Conservation (phyloP, 2,329 filamentous ascomycete genomes). For the Arthrobotrys entomopaga region DNA sequence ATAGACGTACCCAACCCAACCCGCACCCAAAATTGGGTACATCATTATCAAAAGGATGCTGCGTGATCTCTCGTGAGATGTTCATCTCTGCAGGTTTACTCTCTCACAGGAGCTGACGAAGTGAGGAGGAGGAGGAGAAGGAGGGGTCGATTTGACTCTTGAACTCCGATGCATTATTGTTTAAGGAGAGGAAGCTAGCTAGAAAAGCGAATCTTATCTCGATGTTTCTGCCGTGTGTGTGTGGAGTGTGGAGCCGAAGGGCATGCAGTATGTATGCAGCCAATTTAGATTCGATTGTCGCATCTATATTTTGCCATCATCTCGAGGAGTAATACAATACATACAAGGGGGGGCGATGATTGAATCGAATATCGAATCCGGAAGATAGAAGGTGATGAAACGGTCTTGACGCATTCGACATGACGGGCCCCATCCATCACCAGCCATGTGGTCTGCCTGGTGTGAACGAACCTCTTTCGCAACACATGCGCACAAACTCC, state of each 20-base stretch:
- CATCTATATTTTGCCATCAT: slow-evolving; percentile 31
- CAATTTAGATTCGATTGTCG: slow-evolving; percentile 26
- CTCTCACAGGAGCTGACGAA: no score
- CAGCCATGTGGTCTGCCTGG: not conserved
- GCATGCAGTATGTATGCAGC: slow-evolving; percentile 11
- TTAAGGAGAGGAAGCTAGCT: not conserved
- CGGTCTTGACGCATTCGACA: slow-evolving; percentile 41
- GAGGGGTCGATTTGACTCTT: not conserved
- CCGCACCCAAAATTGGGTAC: slow-evolving; percentile 54
- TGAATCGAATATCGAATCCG: slow-evolving; percentile 1
- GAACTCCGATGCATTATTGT: slow-evolving; percentile 1
- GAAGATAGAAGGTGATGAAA: slow-evolving; percentile 31
- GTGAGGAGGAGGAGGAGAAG: no score
- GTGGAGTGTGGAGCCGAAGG: slow-evolving; percentile 28
- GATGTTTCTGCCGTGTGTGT: slow-evolving; percentile 22
- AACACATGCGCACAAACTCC: slow-evolving; percentile 11
- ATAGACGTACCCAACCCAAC: slow-evolving; percentile 47
- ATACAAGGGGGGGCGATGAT: not conserved
- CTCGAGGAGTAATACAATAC: slow-evolving; percentile 1
- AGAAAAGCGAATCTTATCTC: slow-evolving; percentile 30
- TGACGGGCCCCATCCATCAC: not conserved
- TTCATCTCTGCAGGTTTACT: slow-evolving; percentile 14
- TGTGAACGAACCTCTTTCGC: not conserved
- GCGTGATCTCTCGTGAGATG: slow-evolving; percentile 33
- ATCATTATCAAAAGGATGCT: slow-evolving; percentile 29